phyloP scores from a whole-genome alignment of 2,329 filamentous ascomycete genomes.

The Aspergillus oerlinghausenensis region DNA sequence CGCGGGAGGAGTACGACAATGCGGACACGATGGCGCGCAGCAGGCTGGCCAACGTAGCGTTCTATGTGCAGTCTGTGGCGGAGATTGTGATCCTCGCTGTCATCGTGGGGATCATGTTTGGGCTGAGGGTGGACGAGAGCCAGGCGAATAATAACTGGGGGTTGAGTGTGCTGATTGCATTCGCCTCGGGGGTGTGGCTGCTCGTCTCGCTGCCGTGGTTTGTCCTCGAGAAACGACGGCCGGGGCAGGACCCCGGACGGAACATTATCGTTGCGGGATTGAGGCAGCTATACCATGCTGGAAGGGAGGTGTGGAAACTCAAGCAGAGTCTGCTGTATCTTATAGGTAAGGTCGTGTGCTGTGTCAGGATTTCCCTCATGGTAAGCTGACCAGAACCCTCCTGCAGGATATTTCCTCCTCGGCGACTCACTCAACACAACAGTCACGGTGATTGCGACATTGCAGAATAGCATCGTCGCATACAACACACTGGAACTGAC shows the following conservation, averaged over 20 bases:
- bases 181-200: slow-evolving; percentile 61
- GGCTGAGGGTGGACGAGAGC: slow-evolving; percentile 55
- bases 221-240: slow-evolving; percentile 50
- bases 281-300: slow-evolving; percentile 57
- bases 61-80: slow-evolving; percentile 59
- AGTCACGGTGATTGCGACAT: slow-evolving; percentile 61
- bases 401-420: slow-evolving; percentile 58
- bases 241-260: slow-evolving; percentile 51
- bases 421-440: slow-evolving; percentile 68
- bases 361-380: not conserved
- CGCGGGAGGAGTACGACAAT: slow-evolving; percentile 56
- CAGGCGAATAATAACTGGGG: slow-evolving; percentile 62
- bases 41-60: slow-evolving; percentile 59
- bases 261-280: slow-evolving; percentile 54
- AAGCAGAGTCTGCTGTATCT: slow-evolving; percentile 64
- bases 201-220: slow-evolving; percentile 52
- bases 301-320: slow-evolving; percentile 58
- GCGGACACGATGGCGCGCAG: slow-evolving; percentile 61
- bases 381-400: not conserved
- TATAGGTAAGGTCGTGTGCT: slow-evolving; percentile 40
- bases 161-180: slow-evolving; percentile 60
- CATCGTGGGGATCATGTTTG: slow-evolving; percentile 62
- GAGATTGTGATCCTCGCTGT: slow-evolving; percentile 61
- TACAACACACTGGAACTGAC: slow-evolving; percentile 63
- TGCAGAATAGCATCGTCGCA: slow-evolving; percentile 61